phyloP scores from a whole-genome alignment of 208 protist genomes.

The Acanthamoeba healyi region DNA sequence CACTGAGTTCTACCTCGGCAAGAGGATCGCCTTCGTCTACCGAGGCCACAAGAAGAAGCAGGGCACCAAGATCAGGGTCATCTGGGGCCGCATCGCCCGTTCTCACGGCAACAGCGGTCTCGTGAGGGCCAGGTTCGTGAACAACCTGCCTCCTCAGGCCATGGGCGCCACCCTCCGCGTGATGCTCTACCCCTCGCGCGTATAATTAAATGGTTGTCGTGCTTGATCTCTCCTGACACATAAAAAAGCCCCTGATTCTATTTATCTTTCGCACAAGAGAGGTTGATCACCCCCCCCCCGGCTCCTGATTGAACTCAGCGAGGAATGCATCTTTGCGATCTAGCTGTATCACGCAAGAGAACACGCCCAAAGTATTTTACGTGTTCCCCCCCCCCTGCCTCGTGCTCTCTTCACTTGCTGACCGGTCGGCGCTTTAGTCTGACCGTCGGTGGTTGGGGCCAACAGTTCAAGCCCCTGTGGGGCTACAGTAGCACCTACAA shows the following conservation, averaged over 20 bases:
- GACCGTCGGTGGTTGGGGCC: too few species aligned
- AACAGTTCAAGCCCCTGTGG: too few species aligned
- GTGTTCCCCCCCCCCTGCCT: too few species aligned
- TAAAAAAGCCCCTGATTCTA: conserved; percentile 7
- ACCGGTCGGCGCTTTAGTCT: too few species aligned
- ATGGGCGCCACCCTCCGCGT: conserved; percentile 97
- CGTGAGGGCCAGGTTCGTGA: conserved; percentile 98
- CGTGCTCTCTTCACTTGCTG: too few species aligned
- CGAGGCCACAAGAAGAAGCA: conserved; percentile 94
- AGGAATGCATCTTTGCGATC: too few species aligned
- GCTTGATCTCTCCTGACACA: conserved; percentile 28
- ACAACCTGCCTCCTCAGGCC: conserved; percentile 96
- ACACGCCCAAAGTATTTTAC: too few species aligned
- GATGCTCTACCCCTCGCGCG: conserved; percentile 98
- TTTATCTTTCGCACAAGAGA: background rate
- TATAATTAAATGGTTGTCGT: conserved; percentile 90
- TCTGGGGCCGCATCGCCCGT: conserved; percentile 98
- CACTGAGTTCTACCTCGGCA: conserved; percentile 98
- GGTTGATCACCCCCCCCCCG: too few species aligned
- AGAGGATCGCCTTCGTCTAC: conserved; percentile 97
- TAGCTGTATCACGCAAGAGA: too few species aligned
- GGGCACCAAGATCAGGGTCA: conserved; percentile 91
- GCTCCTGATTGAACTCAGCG: too few species aligned
- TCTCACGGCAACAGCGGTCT: conserved; percentile 98
- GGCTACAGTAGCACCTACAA: too few species aligned